Conservation (phyloP, 495 filamentous ascomycete genomes). For the Xylaria intraflava region DNA sequence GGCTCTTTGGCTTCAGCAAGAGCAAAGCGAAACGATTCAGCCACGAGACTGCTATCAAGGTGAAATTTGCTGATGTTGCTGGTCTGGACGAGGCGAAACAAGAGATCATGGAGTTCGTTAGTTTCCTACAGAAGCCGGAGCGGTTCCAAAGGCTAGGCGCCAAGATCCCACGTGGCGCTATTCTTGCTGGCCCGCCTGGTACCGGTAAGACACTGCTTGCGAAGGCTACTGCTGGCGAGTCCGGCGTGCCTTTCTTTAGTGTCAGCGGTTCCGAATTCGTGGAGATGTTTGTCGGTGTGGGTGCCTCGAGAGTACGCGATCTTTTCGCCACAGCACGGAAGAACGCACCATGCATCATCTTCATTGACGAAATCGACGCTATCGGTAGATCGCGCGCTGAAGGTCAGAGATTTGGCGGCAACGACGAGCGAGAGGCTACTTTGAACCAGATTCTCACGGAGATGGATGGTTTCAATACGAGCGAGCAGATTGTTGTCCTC, state of each 20-base stretch:
- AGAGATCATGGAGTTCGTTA: conserved; percentile 99
- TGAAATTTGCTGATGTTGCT: conserved; percentile 94
- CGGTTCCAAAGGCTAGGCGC: conserved; percentile 88
- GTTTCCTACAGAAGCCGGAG: conserved; percentile 85
- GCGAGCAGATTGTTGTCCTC: conserved; percentile 95
- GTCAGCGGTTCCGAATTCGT: conserved; percentile 98
- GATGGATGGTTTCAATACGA: conserved; percentile 99
- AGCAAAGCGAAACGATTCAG: conserved; percentile 95
- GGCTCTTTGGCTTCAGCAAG: conserved; percentile 91
- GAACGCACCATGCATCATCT: conserved; percentile 96
- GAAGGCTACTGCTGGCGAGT: conserved; percentile 96
- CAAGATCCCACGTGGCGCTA: conserved; percentile 94
- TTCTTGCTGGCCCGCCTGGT: conserved; percentile 91
- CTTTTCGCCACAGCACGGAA: conserved; percentile 92
- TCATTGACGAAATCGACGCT: conserved; percentile 98
- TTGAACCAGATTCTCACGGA: conserved; percentile 98
- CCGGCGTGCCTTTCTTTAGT: conserved; percentile 94
- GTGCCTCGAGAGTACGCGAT: conserved; percentile 89
- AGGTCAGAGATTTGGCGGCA: conserved; percentile 66
- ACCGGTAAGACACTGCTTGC: conserved; percentile 97
- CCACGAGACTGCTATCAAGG: conserved; percentile 90
- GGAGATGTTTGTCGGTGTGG: conserved; percentile 99
- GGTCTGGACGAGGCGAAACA: conserved; percentile 98
- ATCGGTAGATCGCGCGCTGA: conserved; percentile 86
- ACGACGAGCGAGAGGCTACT: conserved; percentile 93